These are phyloP conservation scores for Trametes punicea DNA, from an alignment of 768 basidiomycete genomes.

Conservation along the genomic window DNA sequence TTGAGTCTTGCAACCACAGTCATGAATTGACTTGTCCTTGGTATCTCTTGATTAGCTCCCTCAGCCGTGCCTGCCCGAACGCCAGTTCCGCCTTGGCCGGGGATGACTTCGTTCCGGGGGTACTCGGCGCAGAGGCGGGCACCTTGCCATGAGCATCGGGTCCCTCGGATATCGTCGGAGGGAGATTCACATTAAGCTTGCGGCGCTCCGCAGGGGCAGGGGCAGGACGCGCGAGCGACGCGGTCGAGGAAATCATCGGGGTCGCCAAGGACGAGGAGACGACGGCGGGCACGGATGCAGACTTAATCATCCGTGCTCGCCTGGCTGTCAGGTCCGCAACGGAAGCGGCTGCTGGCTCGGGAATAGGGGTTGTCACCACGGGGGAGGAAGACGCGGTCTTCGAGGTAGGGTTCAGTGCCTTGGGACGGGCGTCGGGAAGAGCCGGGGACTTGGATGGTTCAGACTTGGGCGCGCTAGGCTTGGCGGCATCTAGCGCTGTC, in stretches of 20 bases:
- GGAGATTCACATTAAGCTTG: conserved; percentile 31
- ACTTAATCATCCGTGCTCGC: conserved; percentile 46
- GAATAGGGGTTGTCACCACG: conserved; percentile 4
- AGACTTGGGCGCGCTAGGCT: background rate
- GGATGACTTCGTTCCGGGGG: conserved; percentile 13
- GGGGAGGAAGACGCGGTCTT: conserved; percentile 20
- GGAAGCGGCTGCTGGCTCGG: background rate
- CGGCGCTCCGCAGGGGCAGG: conserved; percentile 21
- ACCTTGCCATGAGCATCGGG: background rate
- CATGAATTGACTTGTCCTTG: conserved; percentile 40
- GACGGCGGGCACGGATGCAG: conserved; percentile 64
- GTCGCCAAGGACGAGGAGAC: conserved; percentile 70
- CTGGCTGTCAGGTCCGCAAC: conserved; percentile 20
- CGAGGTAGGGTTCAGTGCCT: conserved; percentile 6
- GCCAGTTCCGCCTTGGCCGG: conserved; percentile 46
- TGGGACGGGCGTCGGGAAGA: background rate
- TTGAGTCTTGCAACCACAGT: too few relatives aligned
- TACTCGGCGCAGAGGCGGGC: background rate
- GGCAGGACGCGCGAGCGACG: conserved; percentile 61
- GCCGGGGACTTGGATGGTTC: conserved; percentile 3
- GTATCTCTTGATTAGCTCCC: conserved; percentile 82
- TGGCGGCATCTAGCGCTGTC: background rate
- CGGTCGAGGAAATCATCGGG: conserved; percentile 72
- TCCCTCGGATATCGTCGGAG: conserved; percentile 31
- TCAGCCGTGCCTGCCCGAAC: conserved; percentile 73